Percentiles rank a stretch among this genome's conserved stretches.
Conservation (phyloP, 306 rosid genomes). For the Delonix regia region DNA sequence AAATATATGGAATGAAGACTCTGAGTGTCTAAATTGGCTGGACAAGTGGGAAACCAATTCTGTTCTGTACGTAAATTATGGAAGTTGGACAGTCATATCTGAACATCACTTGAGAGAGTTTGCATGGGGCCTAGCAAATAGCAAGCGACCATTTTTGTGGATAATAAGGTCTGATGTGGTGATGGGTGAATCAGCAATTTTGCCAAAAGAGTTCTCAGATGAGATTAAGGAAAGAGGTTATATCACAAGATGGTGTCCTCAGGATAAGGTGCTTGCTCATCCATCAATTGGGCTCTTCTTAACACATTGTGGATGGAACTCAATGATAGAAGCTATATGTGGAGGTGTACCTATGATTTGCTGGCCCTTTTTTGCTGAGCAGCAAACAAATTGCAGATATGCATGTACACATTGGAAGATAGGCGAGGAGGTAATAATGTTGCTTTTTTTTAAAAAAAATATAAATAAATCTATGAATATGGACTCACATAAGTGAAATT, state of each 20-base stretch:
- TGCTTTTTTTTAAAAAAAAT: background rate
- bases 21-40: constrained; percentile 44
- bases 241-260: constrained; percentile 52
- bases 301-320: constrained; percentile 69
- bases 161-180: constrained; percentile 53
- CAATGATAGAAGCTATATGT: constrained; percentile 41
- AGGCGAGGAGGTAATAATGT: constrained; percentile 43
- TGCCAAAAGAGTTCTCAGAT: constrained; percentile 37
- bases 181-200: constrained; percentile 34
- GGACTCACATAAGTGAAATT: too few species aligned
- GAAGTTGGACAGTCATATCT: constrained; percentile 46
- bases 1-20: constrained; percentile 56
- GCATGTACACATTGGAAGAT: constrained; percentile 46
- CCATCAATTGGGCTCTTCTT: constrained; percentile 49
- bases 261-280: constrained; percentile 49
- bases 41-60: constrained; percentile 40
- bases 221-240: constrained; percentile 49
- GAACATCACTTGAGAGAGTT: constrained; percentile 44
- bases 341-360: constrained; percentile 54
- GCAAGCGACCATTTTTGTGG: constrained; percentile 49
- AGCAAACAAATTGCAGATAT: constrained; percentile 52
- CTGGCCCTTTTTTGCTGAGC: constrained; percentile 69
- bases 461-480: too few species aligned
- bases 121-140: constrained; percentile 60
- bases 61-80: constrained; percentile 54